Evolutionary conservation across 1,284 basidiomycete genomes (phyloP).

Genomic region (Cutaneotrichosporon dermatis): DNA sequence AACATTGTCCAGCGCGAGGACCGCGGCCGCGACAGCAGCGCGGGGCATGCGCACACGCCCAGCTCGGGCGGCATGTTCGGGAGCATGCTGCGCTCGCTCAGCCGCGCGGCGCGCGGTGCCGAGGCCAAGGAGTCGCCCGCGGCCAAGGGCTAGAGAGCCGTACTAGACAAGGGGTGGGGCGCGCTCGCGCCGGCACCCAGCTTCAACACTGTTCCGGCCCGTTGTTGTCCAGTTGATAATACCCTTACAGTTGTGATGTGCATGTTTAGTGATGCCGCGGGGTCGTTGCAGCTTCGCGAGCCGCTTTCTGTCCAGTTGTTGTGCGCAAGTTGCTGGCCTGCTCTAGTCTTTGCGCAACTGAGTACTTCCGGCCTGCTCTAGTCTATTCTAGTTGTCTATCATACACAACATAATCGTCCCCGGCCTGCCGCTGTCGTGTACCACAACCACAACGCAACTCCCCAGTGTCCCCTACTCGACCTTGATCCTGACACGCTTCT

Average conservation of each 20-base stretch:
- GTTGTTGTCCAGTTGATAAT: too few species aligned
- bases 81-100: conserved; percentile 42
- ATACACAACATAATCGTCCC: not conserved
- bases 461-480: conserved; percentile 3
- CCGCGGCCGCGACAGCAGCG: conserved; percentile 18
- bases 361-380: not conserved
- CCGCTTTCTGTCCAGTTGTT: too few species aligned
- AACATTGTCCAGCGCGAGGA: conserved; percentile 22
- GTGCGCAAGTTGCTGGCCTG: too few species aligned
- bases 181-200: too few species aligned
- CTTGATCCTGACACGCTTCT: not conserved
- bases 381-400: not conserved
- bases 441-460: not conserved
- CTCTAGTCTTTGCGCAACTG: too few species aligned
- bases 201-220: too few species aligned
- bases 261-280: not conserved
- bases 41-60: conserved; percentile 29
- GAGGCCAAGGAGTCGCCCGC: too few species aligned
- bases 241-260: not conserved
- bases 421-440: not conserved
- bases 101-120: conserved; percentile 37
- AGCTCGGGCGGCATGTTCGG: conserved; percentile 35
- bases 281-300: not conserved
- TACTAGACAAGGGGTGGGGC: too few species aligned
- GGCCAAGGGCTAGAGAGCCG: too few species aligned